Evolutionary conservation across 2,329 filamentous ascomycete species (phyloP).

Genomic region (Aspergillus fischeri): DNA sequence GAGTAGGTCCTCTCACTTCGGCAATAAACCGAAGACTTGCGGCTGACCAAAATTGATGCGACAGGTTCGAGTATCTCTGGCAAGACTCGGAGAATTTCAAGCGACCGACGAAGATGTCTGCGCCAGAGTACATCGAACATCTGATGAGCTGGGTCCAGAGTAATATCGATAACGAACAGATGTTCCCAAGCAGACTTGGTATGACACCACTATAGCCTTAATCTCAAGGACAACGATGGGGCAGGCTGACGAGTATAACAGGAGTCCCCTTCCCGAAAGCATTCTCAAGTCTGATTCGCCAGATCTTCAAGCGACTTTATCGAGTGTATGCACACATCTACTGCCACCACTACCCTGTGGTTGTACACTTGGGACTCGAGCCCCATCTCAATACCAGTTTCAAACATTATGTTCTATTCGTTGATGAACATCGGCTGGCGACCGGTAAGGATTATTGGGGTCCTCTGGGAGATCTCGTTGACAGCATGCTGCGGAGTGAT

Average conservation of each 20-base stretch:
- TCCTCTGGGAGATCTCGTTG: constrained; percentile 87
- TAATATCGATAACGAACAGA: constrained; percentile 90
- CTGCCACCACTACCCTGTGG: constrained; percentile 98
- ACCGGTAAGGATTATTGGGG: constrained; percentile 98
- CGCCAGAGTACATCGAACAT: constrained; percentile 95
- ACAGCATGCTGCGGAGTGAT: constrained; percentile 95
- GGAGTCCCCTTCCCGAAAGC: constrained; percentile 93
- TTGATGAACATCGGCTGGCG: constrained; percentile 90
- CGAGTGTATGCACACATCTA: constrained; percentile 99
- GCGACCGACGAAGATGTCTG: constrained; percentile 95
- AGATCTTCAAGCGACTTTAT: constrained; percentile 99
- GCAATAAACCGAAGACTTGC: not conserved
- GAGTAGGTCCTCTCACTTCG: constrained; percentile 58
- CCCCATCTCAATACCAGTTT: constrained; percentile 98
- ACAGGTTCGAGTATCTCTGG: constrained; percentile 96
- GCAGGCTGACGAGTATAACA: constrained; percentile 22
- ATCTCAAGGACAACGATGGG: not conserved
- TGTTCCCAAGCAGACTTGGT: constrained; percentile 93
- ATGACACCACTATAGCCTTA: constrained; percentile 17
- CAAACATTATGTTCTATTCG: constrained; percentile 98
- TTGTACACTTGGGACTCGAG: constrained; percentile 90
- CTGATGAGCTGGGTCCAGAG: constrained; percentile 95
- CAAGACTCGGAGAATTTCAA: constrained; percentile 94
- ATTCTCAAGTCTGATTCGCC: constrained; percentile 81
- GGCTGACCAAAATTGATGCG: constrained; percentile 10